phyloP scores from a whole-genome alignment of 2,329 filamentous ascomycete genomes.

The Stromatinia cepivora region DNA sequence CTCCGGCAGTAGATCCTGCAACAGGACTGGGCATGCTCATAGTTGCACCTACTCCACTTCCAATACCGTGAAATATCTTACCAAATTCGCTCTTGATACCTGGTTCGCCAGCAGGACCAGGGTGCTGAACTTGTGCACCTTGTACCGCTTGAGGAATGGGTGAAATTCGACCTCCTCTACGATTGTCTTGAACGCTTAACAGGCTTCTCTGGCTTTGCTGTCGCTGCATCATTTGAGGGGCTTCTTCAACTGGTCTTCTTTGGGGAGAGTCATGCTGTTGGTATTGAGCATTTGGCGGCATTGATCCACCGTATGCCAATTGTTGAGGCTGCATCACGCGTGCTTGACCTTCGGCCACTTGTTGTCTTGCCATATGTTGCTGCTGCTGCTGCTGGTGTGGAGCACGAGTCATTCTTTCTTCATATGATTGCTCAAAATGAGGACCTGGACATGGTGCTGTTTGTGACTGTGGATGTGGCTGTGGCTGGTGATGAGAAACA shows the following conservation, averaged over 20 bases:
- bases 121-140: conserved; percentile 78
- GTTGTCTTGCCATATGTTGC: conserved; percentile 40
- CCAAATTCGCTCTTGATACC: conserved; percentile 95
- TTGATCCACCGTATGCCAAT: conserved; percentile 42
- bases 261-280: conserved; percentile 49
- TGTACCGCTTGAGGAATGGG: conserved; percentile 92
- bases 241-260: conserved; percentile 49
- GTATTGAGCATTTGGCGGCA: conserved; percentile 44
- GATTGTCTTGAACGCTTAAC: conserved; percentile 72
- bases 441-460: conserved; percentile 36
- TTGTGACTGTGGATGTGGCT: conserved; percentile 42
- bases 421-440: conserved; percentile 38
- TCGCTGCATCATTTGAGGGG: conserved; percentile 54
- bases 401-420: conserved; percentile 41
- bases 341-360: conserved; percentile 42
- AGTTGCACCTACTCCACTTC: conserved; percentile 61
- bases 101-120: conserved; percentile 77
- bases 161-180: conserved; percentile 79
- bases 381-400: conserved; percentile 43
- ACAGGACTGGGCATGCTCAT: conserved; percentile 49
- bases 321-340: conserved; percentile 39
- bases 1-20: conserved; percentile 51
- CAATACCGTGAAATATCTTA: conserved; percentile 93
- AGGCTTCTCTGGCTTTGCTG: conserved; percentile 64
- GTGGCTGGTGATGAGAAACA: conserved; percentile 41